These are phyloP conservation scores for Hyphodiscus sp. DNA, from an alignment of 2,329 filamentous ascomycete genomes.

Conservation along the genomic window DNA sequence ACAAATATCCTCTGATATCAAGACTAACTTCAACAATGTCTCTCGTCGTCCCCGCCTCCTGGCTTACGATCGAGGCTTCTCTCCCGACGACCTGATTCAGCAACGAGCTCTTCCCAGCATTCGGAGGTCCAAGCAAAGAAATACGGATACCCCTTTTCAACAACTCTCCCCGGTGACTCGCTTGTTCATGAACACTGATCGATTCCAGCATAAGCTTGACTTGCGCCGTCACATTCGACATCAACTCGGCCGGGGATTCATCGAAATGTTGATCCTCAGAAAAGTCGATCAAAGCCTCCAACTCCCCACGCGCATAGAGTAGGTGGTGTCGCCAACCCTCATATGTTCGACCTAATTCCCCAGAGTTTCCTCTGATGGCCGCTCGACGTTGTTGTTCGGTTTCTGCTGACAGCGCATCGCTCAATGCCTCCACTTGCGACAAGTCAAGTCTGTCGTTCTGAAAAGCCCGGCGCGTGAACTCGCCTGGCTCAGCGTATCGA, in stretches of 20 bases:
- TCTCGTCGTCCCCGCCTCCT: constrained; percentile 86
- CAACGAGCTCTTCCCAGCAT: constrained; percentile 90
- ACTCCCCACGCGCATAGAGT: constrained; percentile 76
- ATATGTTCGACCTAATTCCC: constrained; percentile 66
- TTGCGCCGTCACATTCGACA: constrained; percentile 61
- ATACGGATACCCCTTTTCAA: constrained; percentile 79
- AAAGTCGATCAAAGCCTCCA: constrained; percentile 96
- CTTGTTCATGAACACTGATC: constrained; percentile 65
- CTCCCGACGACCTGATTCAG: constrained; percentile 85
- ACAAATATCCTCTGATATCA: constrained; percentile 84
- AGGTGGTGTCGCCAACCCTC: constrained; percentile 74
- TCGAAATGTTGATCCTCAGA: constrained; percentile 97
- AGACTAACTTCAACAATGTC: constrained; percentile 90
- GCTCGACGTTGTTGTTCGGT: constrained; percentile 91
- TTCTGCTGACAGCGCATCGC: constrained; percentile 58
- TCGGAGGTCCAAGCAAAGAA: constrained; percentile 83
- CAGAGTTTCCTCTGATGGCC: constrained; percentile 71
- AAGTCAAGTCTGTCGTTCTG: constrained; percentile 79
- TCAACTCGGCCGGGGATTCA: constrained; percentile 68
- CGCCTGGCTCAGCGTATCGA: constrained; percentile 87
- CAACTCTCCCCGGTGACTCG: constrained; percentile 76
- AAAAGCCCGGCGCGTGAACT: constrained; percentile 92
- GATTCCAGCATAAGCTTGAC: constrained; percentile 54
- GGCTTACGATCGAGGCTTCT: constrained; percentile 91
- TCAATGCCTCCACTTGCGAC: constrained; percentile 68